Base-by-base conservation (phyloP, 441 rosid species). In the Rhodomyrtus psidioides region DNA sequence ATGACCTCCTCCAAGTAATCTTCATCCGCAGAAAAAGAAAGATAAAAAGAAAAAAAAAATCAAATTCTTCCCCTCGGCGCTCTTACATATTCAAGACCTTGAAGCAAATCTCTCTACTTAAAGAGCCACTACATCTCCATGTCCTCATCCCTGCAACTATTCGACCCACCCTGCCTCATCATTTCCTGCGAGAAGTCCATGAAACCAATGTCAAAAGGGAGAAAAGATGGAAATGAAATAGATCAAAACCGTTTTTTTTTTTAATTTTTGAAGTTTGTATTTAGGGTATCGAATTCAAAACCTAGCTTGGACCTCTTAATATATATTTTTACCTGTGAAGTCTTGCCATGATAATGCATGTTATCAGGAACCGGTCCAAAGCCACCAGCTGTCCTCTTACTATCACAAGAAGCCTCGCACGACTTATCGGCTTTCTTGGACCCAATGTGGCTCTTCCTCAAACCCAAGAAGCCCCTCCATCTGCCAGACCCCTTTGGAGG, bases 381-480 rank as follows among this genome's bases (percentile, higher is more conserved):
- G 85, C 92, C 90, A 85, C 92, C 90, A 85, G 83, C 88, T 84
- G 49, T 51, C 87, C 83, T 86, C 54, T 83, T 90, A 5, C 87
- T 93, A 83, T 88, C 92, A 79, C 49, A 55, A 34, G 79, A 34
- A 34, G 79, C 79, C 79, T 65, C 79, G 46, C 79, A 21, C n/a
- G 79, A 65, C 85, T 90, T 91, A 34, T 91, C 95, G 84, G 86
- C 87, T 81, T 89, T 93, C 91, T 92, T 95, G 85, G 98, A 92
- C 55, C 95, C 96, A 86, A 89, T 86, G 91, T 96, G 95, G 86
- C 91, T 87, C 91, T 92, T 96, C 90, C 91, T 95, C 28, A 93
- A 93, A 83, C 98, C 95, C 85, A 97, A 83, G 87, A 97, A 87
- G 17, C 97, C 97, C 81, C 91, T 97, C 99, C 99, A 97, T 88